Evolutionary conservation across 179 eudicot genomes (phyloP).

Genomic region (Beta corolliflora): DNA sequence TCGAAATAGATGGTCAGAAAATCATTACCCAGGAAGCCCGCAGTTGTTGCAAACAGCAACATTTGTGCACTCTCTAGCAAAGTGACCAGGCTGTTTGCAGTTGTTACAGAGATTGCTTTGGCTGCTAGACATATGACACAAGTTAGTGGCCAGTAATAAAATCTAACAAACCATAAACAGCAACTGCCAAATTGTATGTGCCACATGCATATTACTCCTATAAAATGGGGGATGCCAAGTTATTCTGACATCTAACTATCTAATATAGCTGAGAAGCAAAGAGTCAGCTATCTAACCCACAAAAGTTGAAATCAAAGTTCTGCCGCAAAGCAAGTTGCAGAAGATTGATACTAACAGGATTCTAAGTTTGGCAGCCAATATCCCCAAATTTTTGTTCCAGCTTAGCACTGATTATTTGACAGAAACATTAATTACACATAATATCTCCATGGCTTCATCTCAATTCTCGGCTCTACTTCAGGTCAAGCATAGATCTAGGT

Average conservation of each 20-base stretch:
- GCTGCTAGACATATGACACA: constrained; percentile 42
- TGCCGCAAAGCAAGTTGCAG: not conserved
- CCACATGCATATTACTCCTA: not conserved
- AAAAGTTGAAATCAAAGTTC: not conserved
- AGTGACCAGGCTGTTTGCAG: constrained; percentile 96
- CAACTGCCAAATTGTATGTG: not conserved
- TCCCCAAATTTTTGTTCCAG: not conserved
- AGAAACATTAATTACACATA: not conserved
- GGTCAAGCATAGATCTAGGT: too few species aligned
- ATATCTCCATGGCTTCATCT: not conserved
- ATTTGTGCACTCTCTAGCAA: constrained; percentile 93
- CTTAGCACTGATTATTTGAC: not conserved
- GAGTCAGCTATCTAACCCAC: not conserved
- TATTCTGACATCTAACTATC: too few species aligned
- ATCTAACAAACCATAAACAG: not conserved
- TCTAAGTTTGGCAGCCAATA: not conserved
- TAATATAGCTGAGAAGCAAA: not conserved
- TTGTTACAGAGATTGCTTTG: constrained; percentile 84
- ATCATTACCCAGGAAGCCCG: constrained; percentile 91
- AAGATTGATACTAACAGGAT: not conserved
- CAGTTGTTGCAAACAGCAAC: constrained; percentile 96
- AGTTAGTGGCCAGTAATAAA: not conserved
- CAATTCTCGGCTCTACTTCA: not conserved
- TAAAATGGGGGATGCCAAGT: not conserved
- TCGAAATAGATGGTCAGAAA: not conserved